Percentiles rank a stretch among this genome's conserved stretches.
Conservation (phyloP, 805 yeast genomes). For the Candida multigemmis region DNA sequence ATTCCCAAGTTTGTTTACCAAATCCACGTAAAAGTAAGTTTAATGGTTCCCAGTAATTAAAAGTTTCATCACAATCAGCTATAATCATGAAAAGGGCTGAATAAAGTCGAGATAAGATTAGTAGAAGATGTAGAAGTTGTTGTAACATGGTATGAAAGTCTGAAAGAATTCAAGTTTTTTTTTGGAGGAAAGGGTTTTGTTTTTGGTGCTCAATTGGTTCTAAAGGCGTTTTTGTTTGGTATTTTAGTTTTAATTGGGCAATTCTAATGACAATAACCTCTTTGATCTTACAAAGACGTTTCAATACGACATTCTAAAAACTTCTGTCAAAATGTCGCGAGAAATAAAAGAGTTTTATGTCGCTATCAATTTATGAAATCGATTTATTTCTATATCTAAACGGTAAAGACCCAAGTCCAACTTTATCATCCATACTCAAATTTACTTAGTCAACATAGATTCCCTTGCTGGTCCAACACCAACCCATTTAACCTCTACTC, state of each 20-base stretch:
- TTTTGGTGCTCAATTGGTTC: too few relatives aligned
- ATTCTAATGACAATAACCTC: too few relatives aligned
- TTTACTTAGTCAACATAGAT: slow-evolving; percentile 64
- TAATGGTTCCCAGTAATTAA: slow-evolving; percentile 92
- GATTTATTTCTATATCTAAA: background rate
- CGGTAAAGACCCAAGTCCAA: background rate
- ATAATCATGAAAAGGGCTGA: slow-evolving; percentile 55
- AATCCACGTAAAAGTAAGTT: slow-evolving; percentile 69
- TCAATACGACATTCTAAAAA: slow-evolving; percentile 4
- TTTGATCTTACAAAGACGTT: too few relatives aligned
- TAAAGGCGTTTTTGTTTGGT: too few relatives aligned
- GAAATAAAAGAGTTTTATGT: background rate
- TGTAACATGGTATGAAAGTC: too few relatives aligned
- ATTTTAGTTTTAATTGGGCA: too few relatives aligned
- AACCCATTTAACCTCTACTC: slow-evolving; percentile 89
- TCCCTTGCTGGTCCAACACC: slow-evolving; percentile 98
- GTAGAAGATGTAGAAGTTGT: slow-evolving; percentile 2
- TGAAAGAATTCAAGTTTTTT: too few relatives aligned
- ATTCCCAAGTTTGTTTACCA: slow-evolving; percentile 96
- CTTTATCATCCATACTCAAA: slow-evolving; percentile 3
- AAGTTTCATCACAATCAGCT: slow-evolving; percentile 88
- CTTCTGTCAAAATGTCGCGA: slow-evolving; percentile 1
- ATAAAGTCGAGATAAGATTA: slow-evolving; percentile 19
- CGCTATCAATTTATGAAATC: background rate
- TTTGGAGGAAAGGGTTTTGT: too few relatives aligned